Percentiles rank a stretch among this genome's conserved stretches.
Evolutionary conservation across 306 rosid genomes (phyloP).

Genomic region (Vicia faba): DNA sequence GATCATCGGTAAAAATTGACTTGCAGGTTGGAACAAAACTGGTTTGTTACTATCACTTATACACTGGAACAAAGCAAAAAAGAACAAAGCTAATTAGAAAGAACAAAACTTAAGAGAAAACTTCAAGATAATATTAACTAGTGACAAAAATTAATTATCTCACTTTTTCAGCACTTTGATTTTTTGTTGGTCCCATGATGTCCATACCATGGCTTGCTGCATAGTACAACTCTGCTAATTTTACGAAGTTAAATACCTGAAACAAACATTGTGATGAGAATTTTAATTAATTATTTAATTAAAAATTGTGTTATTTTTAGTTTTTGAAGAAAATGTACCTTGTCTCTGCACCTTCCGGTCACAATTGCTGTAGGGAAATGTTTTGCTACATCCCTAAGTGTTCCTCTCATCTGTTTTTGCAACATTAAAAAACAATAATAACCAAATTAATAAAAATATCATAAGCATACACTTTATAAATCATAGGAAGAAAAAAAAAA

Average conservation of each 20-base stretch:
- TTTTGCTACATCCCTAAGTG: constrained; percentile 68
- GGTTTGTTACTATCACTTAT: constrained; percentile 21
- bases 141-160: constrained; percentile 19
- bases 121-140: not conserved
- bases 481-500: constrained; percentile 20
- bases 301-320: not conserved
- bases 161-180: constrained; percentile 53
- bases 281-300: not conserved
- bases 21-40: constrained; percentile 76
- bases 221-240: constrained; percentile 74
- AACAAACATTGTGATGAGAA: not conserved
- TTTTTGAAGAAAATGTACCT: constrained; percentile 59
- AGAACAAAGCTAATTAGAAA: constrained; percentile 17
- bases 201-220: constrained; percentile 99
- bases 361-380: constrained; percentile 92
- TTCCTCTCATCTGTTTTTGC: constrained; percentile 71
- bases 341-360: constrained; percentile 80
- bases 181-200: constrained; percentile 81
- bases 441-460: not conserved
- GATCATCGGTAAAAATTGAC: constrained; percentile 81
- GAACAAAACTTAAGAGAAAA: constrained; percentile 10
- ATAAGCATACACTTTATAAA: not conserved
- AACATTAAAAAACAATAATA: not conserved
- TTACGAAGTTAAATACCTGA: constrained; percentile 79
- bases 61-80: constrained; percentile 24